These are phyloP conservation scores for Xylaria intraflava DNA, from an alignment of 495 filamentous ascomycete genomes.

Conservation along the genomic window DNA sequence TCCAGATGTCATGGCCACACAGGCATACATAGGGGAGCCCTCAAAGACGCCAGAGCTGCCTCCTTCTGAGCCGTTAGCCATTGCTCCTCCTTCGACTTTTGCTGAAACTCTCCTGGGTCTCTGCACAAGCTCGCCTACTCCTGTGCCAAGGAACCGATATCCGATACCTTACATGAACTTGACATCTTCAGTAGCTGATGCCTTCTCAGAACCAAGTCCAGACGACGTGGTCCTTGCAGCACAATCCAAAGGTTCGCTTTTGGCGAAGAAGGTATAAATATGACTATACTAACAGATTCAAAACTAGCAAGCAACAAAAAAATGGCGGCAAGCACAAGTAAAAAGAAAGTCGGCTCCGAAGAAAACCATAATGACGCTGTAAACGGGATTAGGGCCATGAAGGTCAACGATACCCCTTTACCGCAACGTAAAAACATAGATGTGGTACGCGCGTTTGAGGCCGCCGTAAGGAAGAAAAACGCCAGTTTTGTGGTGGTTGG, in stretches of 20 bases:
- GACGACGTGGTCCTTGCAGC: conserved; percentile 86
- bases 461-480: conserved; percentile 64
- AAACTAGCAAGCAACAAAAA: conserved; percentile 42
- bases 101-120: conserved; percentile 59
- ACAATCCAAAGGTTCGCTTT: conserved; percentile 80
- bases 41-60: neutral
- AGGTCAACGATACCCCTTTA: conserved; percentile 61
- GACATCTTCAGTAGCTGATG: conserved; percentile 37
- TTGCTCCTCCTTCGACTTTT: conserved; percentile 57
- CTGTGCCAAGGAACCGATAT: conserved; percentile 37
- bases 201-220: conserved; percentile 86
- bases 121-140: conserved; percentile 18
- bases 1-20: neutral
- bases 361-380: conserved; percentile 29
- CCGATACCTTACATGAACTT: conserved; percentile 46
- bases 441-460: conserved; percentile 75
- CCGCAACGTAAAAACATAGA: conserved; percentile 82
- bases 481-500: conserved; percentile 96
- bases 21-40: neutral
- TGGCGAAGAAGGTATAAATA: conserved; percentile 28
- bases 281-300: conserved; percentile 36
- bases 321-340: conserved; percentile 22
- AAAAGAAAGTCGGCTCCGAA: conserved; percentile 29
- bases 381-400: conserved; percentile 51
- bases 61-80: conserved; percentile 20